These are phyloP conservation scores for Lophiotrema nucula DNA, from an alignment of 495 filamentous ascomycete genomes.

Conservation along the genomic window DNA sequence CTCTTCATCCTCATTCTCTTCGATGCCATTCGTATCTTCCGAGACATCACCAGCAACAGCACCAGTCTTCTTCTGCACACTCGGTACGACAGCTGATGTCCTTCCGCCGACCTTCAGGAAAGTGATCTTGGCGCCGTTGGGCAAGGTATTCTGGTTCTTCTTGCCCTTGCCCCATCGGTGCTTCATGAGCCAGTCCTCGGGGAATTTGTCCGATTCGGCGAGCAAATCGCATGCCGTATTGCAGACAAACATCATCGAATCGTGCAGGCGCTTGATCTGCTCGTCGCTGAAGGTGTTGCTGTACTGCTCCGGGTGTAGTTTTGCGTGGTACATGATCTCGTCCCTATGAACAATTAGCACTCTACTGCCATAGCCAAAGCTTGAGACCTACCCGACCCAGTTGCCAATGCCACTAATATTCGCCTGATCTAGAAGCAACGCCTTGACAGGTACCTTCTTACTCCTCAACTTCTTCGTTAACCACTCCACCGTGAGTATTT, in stretches of 20 bases:
- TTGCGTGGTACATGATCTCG: slow-evolving; percentile 84
- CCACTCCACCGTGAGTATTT: slow-evolving; percentile 71
- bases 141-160: slow-evolving; percentile 68
- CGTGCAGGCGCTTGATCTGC: slow-evolving; percentile 70
- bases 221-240: slow-evolving; percentile 72
- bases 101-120: slow-evolving; percentile 84
- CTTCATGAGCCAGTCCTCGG: slow-evolving; percentile 83
- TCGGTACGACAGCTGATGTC: slow-evolving; percentile 83
- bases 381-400: slow-evolving; percentile 89
- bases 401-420: slow-evolving; percentile 92
- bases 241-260: slow-evolving; percentile 75
- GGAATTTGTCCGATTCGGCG: slow-evolving; percentile 80
- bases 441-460: slow-evolving; percentile 82
- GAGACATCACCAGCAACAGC: slow-evolving; percentile 43
- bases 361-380: too few species aligned
- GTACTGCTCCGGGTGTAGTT: slow-evolving; percentile 88
- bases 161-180: slow-evolving; percentile 89
- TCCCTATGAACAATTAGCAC: slow-evolving; percentile 47
- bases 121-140: slow-evolving; percentile 78
- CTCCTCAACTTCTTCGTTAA: slow-evolving; percentile 63
- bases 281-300: slow-evolving; percentile 73
- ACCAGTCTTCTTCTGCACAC: slow-evolving; percentile 79
- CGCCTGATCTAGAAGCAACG: slow-evolving; percentile 81
- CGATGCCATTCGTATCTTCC: slow-evolving; percentile 20
- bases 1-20: slow-evolving; percentile 26